Evolutionary conservation across 1,139 yeast genomes (phyloP), one percentile per base, ranked within the genome.

Genomic region (Sugiyamaella pinicola): DNA sequence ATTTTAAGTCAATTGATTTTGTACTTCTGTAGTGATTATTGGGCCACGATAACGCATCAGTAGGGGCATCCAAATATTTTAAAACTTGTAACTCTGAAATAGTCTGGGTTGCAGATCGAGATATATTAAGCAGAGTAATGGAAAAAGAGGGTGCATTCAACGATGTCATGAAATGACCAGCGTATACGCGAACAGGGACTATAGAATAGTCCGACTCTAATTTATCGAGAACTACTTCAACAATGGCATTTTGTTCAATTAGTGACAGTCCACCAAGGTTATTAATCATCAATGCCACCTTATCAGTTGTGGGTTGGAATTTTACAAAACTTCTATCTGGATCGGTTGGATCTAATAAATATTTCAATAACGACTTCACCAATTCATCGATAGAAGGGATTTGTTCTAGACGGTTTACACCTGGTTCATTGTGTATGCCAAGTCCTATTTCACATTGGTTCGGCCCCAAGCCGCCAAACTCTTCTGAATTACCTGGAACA

Each of bases 371-470:
- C n/a, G 64, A 60, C 18, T 65, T 60, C 46, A 79, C 67, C 52
- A 79, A 67, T 13, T 69, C 73, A 37, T 74, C 76, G 51, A 75
- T 71, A 1, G 72, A 64, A 9, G 83, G 83, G 49, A 79, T 69
- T 26, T 57, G 52, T 3, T 59, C 56, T 7, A 61, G 56, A 18
- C 54, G 43, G 40, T 69, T 63, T 31, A 76, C 77, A 13, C 82
- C 82, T 1, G 82, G 81, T 60, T 79, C 83, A 56, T 79, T 79
- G 61, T 79, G 83, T 52, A 79, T 78, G 2, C 83, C 83, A 56
- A 79, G 69, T 3, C 83, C 83, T 46, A 79, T 69, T 54, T 79
- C 83, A 44, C 58, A 55, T 51, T 60, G 55, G 42, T 52, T 51
- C 0, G 49, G 43, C 2, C 53, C 54, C 39, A 60, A 43, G 6